Evolutionary conservation across 2,329 filamentous ascomycete genomes (phyloP).

Genomic region (Lojkania enalia): DNA sequence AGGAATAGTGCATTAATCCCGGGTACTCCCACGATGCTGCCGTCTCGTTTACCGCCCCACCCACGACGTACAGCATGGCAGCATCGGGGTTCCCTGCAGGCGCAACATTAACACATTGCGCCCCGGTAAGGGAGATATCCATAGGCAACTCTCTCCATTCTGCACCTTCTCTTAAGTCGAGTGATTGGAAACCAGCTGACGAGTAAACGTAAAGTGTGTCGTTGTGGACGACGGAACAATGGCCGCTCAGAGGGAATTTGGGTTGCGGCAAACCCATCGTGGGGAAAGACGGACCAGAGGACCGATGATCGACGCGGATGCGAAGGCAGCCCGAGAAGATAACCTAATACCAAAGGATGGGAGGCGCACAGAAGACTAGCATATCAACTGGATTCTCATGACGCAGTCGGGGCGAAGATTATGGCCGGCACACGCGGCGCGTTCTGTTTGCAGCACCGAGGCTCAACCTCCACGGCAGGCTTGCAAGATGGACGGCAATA

Average conservation of each 20-base stretch:
- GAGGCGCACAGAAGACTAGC: slow-evolving; percentile 13
- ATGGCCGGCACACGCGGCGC: slow-evolving; percentile 1
- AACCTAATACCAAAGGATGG: slow-evolving; percentile 17
- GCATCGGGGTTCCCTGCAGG: slow-evolving; percentile 59
- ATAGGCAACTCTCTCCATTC: slow-evolving; percentile 69
- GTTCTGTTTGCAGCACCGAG: neutral
- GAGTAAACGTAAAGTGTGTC: slow-evolving; percentile 86
- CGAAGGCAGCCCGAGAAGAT: slow-evolving; percentile 20
- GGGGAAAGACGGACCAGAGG: slow-evolving; percentile 11
- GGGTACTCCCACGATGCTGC: slow-evolving; percentile 58
- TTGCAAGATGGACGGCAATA: too few relatives aligned
- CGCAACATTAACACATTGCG: slow-evolving; percentile 73
- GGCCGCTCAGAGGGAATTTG: slow-evolving; percentile 68
- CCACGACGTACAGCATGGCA: slow-evolving; percentile 77
- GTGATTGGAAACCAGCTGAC: slow-evolving; percentile 71
- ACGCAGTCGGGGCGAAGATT: slow-evolving; percentile 15
- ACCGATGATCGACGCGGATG: slow-evolving; percentile 17
- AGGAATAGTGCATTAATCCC: slow-evolving; percentile 73
- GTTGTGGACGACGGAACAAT: slow-evolving; percentile 80
- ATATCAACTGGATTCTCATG: slow-evolving; percentile 32
- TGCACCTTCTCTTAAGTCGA: slow-evolving; percentile 69
- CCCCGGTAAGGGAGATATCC: slow-evolving; percentile 73
- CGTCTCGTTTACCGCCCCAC: slow-evolving; percentile 58
- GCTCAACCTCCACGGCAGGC: neutral
- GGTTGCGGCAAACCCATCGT: slow-evolving; percentile 75